Evolutionary conservation across 768 basidiomycete species (phyloP).

Genomic region (Kwoniella heveanensis): DNA sequence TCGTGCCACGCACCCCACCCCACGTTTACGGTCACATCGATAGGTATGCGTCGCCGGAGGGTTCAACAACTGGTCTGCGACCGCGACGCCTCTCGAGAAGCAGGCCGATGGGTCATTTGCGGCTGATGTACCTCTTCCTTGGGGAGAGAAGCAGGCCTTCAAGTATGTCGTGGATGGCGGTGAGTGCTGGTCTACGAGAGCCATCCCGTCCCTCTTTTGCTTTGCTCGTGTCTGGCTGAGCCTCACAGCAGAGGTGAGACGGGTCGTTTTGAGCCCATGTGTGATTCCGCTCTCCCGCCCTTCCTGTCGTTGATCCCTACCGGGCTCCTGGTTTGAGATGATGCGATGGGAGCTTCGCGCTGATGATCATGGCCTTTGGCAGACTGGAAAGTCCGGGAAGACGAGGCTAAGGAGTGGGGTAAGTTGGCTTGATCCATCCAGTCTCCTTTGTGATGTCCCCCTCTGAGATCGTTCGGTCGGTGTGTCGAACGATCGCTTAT

Average conservation of each 20-base stretch:
- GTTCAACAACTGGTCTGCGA: constrained; percentile 55
- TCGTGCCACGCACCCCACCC: too few relatives aligned
- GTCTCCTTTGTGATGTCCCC: too few relatives aligned
- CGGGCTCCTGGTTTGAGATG: too few relatives aligned
- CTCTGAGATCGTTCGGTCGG: too few relatives aligned
- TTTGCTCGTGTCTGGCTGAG: too few relatives aligned
- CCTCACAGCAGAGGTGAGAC: too few relatives aligned
- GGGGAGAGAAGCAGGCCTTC: constrained; percentile 55
- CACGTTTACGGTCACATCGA: constrained; percentile 3
- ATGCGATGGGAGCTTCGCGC: not conserved
- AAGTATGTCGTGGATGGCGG: constrained; percentile 56
- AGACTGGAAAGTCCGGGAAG: constrained; percentile 56
- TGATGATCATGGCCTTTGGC: constrained; percentile 12
- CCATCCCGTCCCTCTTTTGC: too few relatives aligned
- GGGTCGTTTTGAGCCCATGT: too few relatives aligned
- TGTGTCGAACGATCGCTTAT: too few relatives aligned
- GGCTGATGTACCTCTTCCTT: constrained; percentile 45
- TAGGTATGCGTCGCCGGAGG: constrained; percentile 53
- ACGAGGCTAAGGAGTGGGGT: constrained; percentile 57
- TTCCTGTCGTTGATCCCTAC: too few relatives aligned
- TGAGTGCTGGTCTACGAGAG: constrained; percentile 24
- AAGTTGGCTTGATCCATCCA: constrained; percentile 16
- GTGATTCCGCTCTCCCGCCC: too few relatives aligned
- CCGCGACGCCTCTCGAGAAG: constrained; percentile 43
- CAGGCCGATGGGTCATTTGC: constrained; percentile 46